Evolutionary conservation across 1,284 basidiomycete genomes (phyloP), one percentile per base, ranked within the genome.

Genomic region (Thecaphora thlaspeos): DNA sequence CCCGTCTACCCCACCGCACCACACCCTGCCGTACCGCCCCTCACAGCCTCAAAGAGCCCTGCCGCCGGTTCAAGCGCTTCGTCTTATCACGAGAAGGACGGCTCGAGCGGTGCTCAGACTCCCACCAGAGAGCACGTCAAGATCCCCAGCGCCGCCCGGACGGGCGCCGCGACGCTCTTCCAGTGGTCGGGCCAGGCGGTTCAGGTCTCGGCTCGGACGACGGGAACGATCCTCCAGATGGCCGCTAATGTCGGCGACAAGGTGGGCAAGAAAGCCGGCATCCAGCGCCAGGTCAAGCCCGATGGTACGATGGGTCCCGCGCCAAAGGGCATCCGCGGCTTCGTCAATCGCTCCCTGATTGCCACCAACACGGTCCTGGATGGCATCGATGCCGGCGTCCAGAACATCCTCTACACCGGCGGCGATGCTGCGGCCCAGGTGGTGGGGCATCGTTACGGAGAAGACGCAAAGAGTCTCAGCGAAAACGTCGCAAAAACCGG

Each of bases 301-400:
- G 58, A 70, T 36, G 61, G 61, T 19, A 50, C 55, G 10, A 12
- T 41, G 37, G 55, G 60, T 30, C 51, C 59, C 0, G 43, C 70
- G 3, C 72, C 74, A 10, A 71, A 48, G 3, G 78, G 78, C 2
- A 53, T 76, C 32, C 55, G 67, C 17, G 77, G 77, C 4, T 55
- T 75, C n/a, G 46, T 79, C 53, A 71, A 72, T 24, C 68, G 73
- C 37, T 65, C 71, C 1, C 57, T 79, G 18, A 61, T 75, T 18
- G 78, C 77, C 4, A 61, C 73, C 49, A 76, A 70, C 50, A 71
- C 72, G 8, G 68, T 80, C 12, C 58, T 75, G 9, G 78, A 80
- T 34, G 71, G 75, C 8, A 45, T 78, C n/a, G 78, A 79, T 36
- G 59, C 67, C 0, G 70, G 73, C 19, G 71, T 55, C n/a, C 71